Evolutionary conservation across 495 filamentous ascomycete species (phyloP).

Genomic region (Hypoxylon cercidicola): DNA sequence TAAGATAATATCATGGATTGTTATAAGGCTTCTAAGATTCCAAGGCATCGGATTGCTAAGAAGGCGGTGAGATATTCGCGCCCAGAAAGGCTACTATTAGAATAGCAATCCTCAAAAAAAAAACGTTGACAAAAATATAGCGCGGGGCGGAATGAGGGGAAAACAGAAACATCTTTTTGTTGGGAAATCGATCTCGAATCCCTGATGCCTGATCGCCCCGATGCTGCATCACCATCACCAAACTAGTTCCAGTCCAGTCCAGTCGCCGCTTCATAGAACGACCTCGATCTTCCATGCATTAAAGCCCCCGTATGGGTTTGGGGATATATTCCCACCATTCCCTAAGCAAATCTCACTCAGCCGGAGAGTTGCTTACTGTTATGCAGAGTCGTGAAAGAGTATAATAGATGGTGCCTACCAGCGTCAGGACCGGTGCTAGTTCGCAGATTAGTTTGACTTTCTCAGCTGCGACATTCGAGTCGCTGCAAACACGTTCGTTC

Average conservation of each 20-base stretch:
- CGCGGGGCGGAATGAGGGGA: conserved; percentile 29
- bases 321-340: conserved; percentile 23
- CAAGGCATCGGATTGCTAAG: too few species aligned
- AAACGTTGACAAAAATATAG: conserved; percentile 7
- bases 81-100: too few species aligned
- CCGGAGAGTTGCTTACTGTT: conserved; percentile 32
- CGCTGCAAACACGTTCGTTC: background rate
- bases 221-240: background rate
- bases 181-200: conserved; percentile 39
- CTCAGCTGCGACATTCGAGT: background rate
- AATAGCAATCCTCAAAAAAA: too few species aligned
- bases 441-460: background rate
- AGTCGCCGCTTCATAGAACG: conserved; percentile 2
- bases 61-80: too few species aligned
- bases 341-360: conserved; percentile 15
- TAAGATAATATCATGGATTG: too few species aligned
- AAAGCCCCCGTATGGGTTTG: background rate
- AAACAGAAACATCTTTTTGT: conserved; percentile 27
- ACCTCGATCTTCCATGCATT: conserved; percentile 6
- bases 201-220: conserved; percentile 14
- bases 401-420: conserved; percentile 16
- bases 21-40: too few species aligned
- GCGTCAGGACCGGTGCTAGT: background rate
- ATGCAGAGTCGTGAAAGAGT: background rate
- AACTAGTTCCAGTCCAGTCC: background rate